Base-by-base conservation (phyloP, 108 stramenopile genomes). In the Nannochloropsis gaditana region DNA sequence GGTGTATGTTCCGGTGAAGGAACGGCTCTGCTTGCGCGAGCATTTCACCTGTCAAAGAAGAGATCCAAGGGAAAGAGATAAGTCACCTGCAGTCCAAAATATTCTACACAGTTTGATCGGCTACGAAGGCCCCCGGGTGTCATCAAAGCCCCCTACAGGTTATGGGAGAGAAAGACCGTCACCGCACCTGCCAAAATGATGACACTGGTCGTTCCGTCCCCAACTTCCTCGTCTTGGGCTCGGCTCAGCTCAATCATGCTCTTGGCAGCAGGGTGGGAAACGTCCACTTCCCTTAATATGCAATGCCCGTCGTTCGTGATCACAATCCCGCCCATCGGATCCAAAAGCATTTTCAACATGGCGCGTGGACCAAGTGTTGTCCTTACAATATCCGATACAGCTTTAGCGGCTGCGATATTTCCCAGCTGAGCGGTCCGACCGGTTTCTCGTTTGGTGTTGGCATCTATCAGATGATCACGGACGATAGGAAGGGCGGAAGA, bases 301-400 rank as follows among this genome's bases (percentile, higher is more conserved):
- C 95, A 96, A 89, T 99, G 96, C n/a, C 98, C 99, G 86, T 99
- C 99, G 90, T 99, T 99, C 86, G 99, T 99, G 91, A 99, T 96
- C 80, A 99, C 97, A 80, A 99, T 97, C 79, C 97, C 97, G n/a
- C 99, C 99, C 97, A 99, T 98, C 80, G 99, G 98, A 93, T 99
- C 99, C 84, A 97, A 84, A 1, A 97, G 92, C 98, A 99, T 99
- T 93, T 99, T 99, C 85, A 99, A 95, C 97, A 99, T 99, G 43
- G 96, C 95, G 91, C 88, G 44, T 96, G 99, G 85, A 11, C 99
- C 98, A 45, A 99, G 91, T 5, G 98, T 99, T 43, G 98, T 98
- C 45, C 99, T 94, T 83, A 99, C 96, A 88, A 99, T 98, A 88
- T 97, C 95, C 19, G 97, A 47, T 21, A 93, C 92, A 9, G 92